Base-by-base conservation (phyloP, 2,329 filamentous ascomycete species). In the Parastagonospora nodorum region DNA sequence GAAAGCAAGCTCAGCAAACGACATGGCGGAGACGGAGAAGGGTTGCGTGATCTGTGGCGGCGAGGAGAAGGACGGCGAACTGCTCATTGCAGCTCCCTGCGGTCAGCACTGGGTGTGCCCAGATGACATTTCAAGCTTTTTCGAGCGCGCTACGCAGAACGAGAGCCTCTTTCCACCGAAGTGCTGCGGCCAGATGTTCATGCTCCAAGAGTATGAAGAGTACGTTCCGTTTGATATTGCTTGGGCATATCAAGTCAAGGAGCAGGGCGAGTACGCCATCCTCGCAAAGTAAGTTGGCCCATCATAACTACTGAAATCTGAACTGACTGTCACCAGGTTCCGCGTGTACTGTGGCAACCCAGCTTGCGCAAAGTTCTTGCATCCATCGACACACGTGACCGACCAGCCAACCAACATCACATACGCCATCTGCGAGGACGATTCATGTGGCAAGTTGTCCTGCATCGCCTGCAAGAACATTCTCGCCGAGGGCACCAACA, bases 161-260 rank as follows among this genome's bases (percentile, higher is more conserved):
- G 68, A 72, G 48, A 63, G 55, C 31, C 44, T 66, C 1, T 72
- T 63, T 38, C 68, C 67, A 6, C 66, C 67, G 8, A 55, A 56
- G 32, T 72, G 69, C 54, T 72, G 69, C 51, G 47, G 33, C 2
- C 45, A 60, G 8, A 50, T 67, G 8, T 54, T 72, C 15, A 28
- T 62, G 6, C 55, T 69, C 10, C 53, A 58, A 2, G 49, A 63
- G 1, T 72, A 57, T 27, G 58, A 63, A 33, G 45, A 60, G 6
- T 37, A 61, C 30, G 32, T 71, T 1, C 57, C 61, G 0, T 60
- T 55, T 10, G 60, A 67, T 4, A 40, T 63, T 1, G 43, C 51
- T 4, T 60, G 53, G 51, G 58, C 55, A 1, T 72, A 57, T 31
- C 53, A 57, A 36, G 39, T 50, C 6, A 71, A 70, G 35, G 62